These are phyloP conservation scores for Combretum micranthum DNA, from an alignment of 345 rosid species.

Conservation along the genomic window DNA sequence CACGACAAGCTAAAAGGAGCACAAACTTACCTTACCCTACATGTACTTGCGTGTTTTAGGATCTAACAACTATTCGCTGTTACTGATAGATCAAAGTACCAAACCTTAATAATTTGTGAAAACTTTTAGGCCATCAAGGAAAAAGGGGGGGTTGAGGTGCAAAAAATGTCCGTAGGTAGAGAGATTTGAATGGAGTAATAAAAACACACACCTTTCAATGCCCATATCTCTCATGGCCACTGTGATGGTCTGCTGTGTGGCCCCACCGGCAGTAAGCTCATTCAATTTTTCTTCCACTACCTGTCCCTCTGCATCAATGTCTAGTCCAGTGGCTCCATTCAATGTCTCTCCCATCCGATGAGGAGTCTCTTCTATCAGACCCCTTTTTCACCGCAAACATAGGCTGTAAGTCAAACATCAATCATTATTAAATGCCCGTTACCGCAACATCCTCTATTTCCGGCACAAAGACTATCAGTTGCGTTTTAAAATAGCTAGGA, in stretches of 20 bases:
- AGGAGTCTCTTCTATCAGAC: conserved; percentile 23
- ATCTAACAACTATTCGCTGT: no score
- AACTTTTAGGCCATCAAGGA: no score
- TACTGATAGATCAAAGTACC: no score
- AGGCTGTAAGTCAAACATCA: conserved; percentile 27
- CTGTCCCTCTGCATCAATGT: conserved; percentile 41
- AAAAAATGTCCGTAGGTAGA: no score
- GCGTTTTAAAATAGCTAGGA: not conserved
- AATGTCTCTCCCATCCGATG: conserved; percentile 57
- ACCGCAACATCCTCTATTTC: no score
- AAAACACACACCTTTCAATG: conserved; percentile 29
- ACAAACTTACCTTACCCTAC: no score
- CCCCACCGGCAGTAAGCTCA: conserved; percentile 29
- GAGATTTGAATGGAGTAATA: not conserved
- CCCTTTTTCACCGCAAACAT: conserved; percentile 52
- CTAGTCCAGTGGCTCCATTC: conserved; percentile 40
- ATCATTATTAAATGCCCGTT: not conserved
- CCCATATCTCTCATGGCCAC: conserved; percentile 54
- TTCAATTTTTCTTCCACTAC: conserved; percentile 34
- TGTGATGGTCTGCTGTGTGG: conserved; percentile 30
- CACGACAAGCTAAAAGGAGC: no score
- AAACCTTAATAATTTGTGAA: no score
- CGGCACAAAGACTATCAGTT: no score
- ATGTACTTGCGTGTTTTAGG: no score
- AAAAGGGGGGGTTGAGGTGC: no score